A percentile compares a stretch with the other conserved stretches of the same genome.
Evolutionary conservation across 768 basidiomycete genomes (phyloP).

Genomic region (Amanita brunnescens): DNA sequence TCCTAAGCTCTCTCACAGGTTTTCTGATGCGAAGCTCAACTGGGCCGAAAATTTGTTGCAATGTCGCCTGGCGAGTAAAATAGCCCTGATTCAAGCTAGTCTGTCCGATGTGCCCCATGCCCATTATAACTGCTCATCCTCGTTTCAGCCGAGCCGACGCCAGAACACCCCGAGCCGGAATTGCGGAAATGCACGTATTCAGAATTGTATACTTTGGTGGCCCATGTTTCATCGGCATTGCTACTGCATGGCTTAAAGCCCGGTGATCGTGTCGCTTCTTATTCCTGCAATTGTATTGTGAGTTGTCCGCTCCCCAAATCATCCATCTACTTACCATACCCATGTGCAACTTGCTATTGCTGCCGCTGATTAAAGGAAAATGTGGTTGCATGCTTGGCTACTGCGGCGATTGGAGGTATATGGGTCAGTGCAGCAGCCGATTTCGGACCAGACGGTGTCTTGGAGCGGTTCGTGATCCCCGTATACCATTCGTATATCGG

Average conservation of each 20-base stretch:
- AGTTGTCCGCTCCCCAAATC: conserved; percentile 17
- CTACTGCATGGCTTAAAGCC: conserved; percentile 41
- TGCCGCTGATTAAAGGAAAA: conserved; percentile 45
- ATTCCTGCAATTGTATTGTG: conserved; percentile 73
- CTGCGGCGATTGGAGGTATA: conserved; percentile 66
- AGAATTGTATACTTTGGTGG: conserved; percentile 48
- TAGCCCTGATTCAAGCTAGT: conserved; percentile 68
- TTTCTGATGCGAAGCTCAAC: conserved; percentile 55
- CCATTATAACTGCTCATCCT: conserved; percentile 11
- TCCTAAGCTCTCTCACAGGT: conserved; percentile 23
- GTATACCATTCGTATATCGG: conserved; percentile 2
- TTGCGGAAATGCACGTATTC: conserved; percentile 44
- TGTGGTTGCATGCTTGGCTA: conserved; percentile 57
- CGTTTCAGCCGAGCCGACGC: conserved; percentile 51
- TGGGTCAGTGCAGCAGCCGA: conserved; percentile 81
- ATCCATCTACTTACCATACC: background rate
- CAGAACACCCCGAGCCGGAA: conserved; percentile 33
- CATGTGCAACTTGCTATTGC: background rate
- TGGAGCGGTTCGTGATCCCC: conserved; percentile 49
- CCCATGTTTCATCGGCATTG: conserved; percentile 49
- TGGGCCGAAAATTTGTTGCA: conserved; percentile 79
- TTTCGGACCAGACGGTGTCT: conserved; percentile 71
- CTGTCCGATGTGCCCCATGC: conserved; percentile 21
- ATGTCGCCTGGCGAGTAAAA: conserved; percentile 44
- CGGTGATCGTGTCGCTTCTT: conserved; percentile 70